These are phyloP conservation scores for Xylariaceae sp. DNA, from an alignment of 2,329 filamentous ascomycete genomes.

Conservation along the genomic window DNA sequence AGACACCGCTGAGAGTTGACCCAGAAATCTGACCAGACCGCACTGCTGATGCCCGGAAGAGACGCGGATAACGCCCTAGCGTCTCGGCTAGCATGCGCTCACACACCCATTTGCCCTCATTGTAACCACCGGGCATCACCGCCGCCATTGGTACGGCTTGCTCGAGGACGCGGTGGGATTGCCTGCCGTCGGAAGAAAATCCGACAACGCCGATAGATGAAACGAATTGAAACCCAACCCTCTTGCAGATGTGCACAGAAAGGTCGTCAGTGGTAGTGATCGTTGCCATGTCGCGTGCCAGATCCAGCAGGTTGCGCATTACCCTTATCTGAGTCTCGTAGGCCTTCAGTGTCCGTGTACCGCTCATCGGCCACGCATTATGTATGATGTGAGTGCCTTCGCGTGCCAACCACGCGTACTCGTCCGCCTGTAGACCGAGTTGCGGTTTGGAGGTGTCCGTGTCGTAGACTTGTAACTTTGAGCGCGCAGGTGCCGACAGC, in stretches of 20 bases:
- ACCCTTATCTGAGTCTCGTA: conserved; percentile 42
- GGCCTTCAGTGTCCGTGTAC: conserved; percentile 33
- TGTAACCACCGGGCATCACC: conserved; percentile 45
- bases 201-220: conserved; percentile 40
- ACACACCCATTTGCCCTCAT: conserved; percentile 49
- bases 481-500: too few species aligned
- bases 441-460: conserved; percentile 37
- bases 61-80: conserved; percentile 37
- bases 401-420: conserved; percentile 27
- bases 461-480: too few species aligned
- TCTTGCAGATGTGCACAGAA: too few species aligned
- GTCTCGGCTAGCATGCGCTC: conserved; percentile 48
- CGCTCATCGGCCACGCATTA: conserved; percentile 50
- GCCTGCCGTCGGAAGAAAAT: conserved; percentile 18
- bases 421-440: conserved; percentile 43
- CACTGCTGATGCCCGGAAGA: conserved; percentile 40
- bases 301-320: conserved; percentile 44
- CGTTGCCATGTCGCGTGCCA: conserved; percentile 33
- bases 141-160: conserved; percentile 35
- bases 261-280: conserved; percentile 5
- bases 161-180: conserved; percentile 39
- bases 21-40: conserved; percentile 53
- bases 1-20: conserved; percentile 45
- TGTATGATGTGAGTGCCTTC: conserved; percentile 51
- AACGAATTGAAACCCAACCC: conserved; percentile 39